phyloP scores from a whole-genome alignment of 805 yeast species.

The Zygoascus tannicola region DNA sequence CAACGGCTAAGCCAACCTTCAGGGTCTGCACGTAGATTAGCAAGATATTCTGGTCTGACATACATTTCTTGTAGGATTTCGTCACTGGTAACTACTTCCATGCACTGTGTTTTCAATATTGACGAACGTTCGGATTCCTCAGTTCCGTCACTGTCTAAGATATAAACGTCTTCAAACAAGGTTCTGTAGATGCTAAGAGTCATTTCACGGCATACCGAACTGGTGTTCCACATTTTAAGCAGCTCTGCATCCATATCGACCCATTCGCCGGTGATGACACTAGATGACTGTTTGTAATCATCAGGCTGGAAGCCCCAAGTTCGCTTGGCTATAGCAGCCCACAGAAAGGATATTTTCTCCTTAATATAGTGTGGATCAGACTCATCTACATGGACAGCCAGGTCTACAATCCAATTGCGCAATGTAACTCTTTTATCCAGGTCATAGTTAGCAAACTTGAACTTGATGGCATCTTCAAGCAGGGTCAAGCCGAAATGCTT shows the following conservation, averaged over 20 bases:
- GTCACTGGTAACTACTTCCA: constrained; percentile 71
- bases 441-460: constrained; percentile 45
- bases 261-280: constrained; percentile 42
- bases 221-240: constrained; percentile 62
- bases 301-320: constrained; percentile 61
- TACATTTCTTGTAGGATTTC: constrained; percentile 52
- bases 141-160: constrained; percentile 77
- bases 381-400: constrained; percentile 49
- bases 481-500: constrained; percentile 86
- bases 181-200: constrained; percentile 72
- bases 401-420: constrained; percentile 76
- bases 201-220: constrained; percentile 59
- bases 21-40: constrained; percentile 53
- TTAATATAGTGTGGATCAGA: constrained; percentile 81
- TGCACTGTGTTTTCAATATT: constrained; percentile 72
- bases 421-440: constrained; percentile 54
- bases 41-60: constrained; percentile 51
- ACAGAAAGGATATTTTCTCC: constrained; percentile 79
- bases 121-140: constrained; percentile 71
- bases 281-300: constrained; percentile 12
- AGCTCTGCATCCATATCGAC: constrained; percentile 73
- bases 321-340: constrained; percentile 88
- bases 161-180: constrained; percentile 83
- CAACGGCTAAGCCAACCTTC: constrained; percentile 87
- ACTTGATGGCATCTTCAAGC: constrained; percentile 60